These are phyloP conservation scores for Yamadazyma mexicana DNA, from an alignment of 1,139 yeast species.

Conservation along the genomic window DNA sequence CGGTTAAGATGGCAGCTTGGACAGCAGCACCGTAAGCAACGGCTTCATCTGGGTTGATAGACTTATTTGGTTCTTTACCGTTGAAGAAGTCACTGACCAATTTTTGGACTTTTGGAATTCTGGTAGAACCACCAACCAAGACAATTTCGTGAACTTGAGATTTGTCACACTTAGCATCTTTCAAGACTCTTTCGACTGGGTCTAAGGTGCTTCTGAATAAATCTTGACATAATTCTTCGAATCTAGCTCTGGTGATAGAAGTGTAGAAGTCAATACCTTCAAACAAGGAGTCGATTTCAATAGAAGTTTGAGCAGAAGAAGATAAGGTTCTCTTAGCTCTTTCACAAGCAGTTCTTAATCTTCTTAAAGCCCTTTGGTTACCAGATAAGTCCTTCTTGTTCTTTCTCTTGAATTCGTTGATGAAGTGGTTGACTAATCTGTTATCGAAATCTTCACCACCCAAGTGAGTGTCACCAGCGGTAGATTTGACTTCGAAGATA, in stretches of 20 bases:
- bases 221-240: slow-evolving; percentile 89
- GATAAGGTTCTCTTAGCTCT: slow-evolving; percentile 99
- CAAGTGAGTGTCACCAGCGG: slow-evolving; percentile 98
- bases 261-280: slow-evolving; percentile 98
- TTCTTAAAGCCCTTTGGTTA: slow-evolving; percentile 96
- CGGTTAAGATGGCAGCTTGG: slow-evolving; percentile 98
- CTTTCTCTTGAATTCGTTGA: slow-evolving; percentile 95
- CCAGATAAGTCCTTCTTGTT: slow-evolving; percentile 88
- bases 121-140: slow-evolving; percentile 99
- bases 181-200: slow-evolving; percentile 97
- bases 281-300: slow-evolving; percentile 94
- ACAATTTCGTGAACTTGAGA: slow-evolving; percentile 92
- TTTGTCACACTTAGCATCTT: slow-evolving; percentile 92
- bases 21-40: slow-evolving; percentile 99
- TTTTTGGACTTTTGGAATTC: slow-evolving; percentile 99
- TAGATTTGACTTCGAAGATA: slow-evolving; percentile 94
- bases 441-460: slow-evolving; percentile 99
- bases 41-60: slow-evolving; percentile 99
- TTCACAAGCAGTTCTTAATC: slow-evolving; percentile 99
- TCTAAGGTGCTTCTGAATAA: slow-evolving; percentile 94
- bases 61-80: slow-evolving; percentile 94
- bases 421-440: slow-evolving; percentile 92
- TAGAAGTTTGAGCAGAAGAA: slow-evolving; percentile 93
- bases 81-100: slow-evolving; percentile 96
- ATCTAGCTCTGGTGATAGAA: slow-evolving; percentile 97